Evolutionary conservation across 2,329 filamentous ascomycete species (phyloP).

Genomic region (Paecilomyces dactylethromorphus): DNA sequence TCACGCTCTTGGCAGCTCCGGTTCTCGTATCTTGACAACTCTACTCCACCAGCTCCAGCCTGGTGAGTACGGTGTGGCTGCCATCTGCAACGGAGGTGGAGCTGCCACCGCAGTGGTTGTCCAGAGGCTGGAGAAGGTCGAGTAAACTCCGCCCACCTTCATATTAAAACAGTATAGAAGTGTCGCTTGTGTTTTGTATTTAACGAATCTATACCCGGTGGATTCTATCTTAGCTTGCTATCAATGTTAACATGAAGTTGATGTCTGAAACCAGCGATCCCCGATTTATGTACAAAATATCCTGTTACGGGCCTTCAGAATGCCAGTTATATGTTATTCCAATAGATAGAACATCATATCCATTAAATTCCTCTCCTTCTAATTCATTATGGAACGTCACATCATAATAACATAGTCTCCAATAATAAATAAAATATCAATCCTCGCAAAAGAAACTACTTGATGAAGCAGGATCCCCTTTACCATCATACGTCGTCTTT

Average conservation of each 20-base stretch:
- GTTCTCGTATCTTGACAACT: constrained; percentile 82
- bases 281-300: not conserved
- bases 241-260: not conserved
- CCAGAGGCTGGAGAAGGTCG: constrained; percentile 61
- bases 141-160: constrained; percentile 16
- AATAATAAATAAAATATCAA: too few species aligned
- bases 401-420: too few species aligned
- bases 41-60: constrained; percentile 85
- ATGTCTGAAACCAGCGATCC: not conserved
- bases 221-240: not conserved
- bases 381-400: too few species aligned
- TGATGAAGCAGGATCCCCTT: too few species aligned
- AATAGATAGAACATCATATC: not conserved
- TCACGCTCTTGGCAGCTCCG: constrained; percentile 88
- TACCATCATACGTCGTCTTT: too few species aligned
- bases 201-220: not conserved
- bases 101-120: constrained; percentile 88
- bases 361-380: too few species aligned
- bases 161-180: not conserved
- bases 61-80: constrained; percentile 89
- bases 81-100: constrained; percentile 95
- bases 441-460: too few species aligned
- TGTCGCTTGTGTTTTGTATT: not conserved
- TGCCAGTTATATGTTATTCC: not conserved
- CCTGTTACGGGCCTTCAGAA: not conserved